Conservation (phyloP, 805 yeast genomes). For the Teunomyces atbi region DNA sequence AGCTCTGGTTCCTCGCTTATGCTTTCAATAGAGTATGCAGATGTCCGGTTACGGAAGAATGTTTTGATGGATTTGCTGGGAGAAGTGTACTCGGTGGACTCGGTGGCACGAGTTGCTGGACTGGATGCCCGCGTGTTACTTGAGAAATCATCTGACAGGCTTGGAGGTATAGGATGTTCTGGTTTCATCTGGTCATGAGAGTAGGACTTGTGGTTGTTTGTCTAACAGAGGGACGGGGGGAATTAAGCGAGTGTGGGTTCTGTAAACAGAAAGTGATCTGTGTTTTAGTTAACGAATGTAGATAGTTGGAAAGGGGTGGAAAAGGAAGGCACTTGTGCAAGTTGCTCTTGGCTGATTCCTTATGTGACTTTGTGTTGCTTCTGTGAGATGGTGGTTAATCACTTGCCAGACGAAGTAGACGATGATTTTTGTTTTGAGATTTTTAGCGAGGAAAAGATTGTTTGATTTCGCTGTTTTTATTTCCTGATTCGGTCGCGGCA, state of each 20-base stretch:
- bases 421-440: conserved; percentile 1
- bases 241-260: conserved; percentile 1
- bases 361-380: too few species aligned
- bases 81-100: conserved; percentile 17
- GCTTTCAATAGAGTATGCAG: conserved; percentile 24
- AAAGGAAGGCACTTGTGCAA: too few species aligned
- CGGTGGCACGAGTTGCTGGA: conserved; percentile 2
- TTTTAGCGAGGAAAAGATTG: conserved; percentile 1
- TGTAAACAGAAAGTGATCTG: background rate
- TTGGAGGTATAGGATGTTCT: conserved; percentile 1
- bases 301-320: background rate
- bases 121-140: conserved; percentile 1
- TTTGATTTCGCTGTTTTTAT: background rate
- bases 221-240: background rate
- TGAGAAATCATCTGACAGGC: conserved; percentile 1
- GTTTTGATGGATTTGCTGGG: conserved; percentile 26
- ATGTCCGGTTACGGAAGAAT: conserved; percentile 22
- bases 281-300: background rate
- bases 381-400: too few species aligned
- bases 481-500: conserved; percentile 2
- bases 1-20: conserved; percentile 20
- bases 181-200: conserved; percentile 4
- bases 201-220: background rate
- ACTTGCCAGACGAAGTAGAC: background rate
- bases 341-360: too few species aligned